Conservation (phyloP, 257 asterid species). For the Thymus mandschuricus region DNA sequence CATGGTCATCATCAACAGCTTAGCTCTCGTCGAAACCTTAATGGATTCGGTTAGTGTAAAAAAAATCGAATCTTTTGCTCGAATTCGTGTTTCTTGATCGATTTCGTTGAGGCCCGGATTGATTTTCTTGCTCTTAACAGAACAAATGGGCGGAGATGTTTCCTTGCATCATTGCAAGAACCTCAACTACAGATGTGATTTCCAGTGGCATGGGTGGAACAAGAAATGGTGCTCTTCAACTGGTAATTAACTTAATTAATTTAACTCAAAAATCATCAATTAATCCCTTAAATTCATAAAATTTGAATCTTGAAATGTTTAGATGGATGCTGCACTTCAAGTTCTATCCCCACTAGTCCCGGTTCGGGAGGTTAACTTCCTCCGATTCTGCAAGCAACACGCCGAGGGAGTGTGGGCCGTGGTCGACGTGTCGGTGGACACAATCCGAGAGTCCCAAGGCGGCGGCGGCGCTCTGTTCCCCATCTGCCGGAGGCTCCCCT, state of each 20-base stretch:
- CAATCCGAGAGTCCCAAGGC: conserved; percentile 55
- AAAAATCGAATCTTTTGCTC: neutral
- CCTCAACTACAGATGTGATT: conserved; percentile 60
- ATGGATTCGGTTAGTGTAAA: conserved; percentile 58
- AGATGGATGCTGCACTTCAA: conserved; percentile 97
- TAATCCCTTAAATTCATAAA: neutral
- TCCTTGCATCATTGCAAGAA: conserved; percentile 65
- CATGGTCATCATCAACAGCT: conserved; percentile 53
- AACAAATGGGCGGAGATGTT: conserved; percentile 75
- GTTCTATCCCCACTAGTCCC: conserved; percentile 92
- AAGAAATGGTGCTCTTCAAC: conserved; percentile 72
- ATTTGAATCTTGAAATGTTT: neutral
- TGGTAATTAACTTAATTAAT: conserved; percentile 49
- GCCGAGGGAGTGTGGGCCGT: conserved; percentile 98
- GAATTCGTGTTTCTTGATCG: neutral
- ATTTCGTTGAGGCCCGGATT: neutral
- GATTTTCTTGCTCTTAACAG: conserved; percentile 31
- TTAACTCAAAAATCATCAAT: neutral
- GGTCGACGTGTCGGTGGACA: conserved; percentile 81
- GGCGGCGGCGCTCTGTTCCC: conserved; percentile 33
- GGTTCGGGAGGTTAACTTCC: conserved; percentile 81
- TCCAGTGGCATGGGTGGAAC: conserved; percentile 77
- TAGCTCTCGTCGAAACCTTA: conserved; percentile 57
- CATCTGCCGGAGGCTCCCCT: conserved; percentile 79
- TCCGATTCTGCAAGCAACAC: conserved; percentile 96